Percentiles rank a stretch among this genome's conserved stretches.
Evolutionary conservation across 768 basidiomycete species (phyloP).

Genomic region (Neoboletus brunneissimus): DNA sequence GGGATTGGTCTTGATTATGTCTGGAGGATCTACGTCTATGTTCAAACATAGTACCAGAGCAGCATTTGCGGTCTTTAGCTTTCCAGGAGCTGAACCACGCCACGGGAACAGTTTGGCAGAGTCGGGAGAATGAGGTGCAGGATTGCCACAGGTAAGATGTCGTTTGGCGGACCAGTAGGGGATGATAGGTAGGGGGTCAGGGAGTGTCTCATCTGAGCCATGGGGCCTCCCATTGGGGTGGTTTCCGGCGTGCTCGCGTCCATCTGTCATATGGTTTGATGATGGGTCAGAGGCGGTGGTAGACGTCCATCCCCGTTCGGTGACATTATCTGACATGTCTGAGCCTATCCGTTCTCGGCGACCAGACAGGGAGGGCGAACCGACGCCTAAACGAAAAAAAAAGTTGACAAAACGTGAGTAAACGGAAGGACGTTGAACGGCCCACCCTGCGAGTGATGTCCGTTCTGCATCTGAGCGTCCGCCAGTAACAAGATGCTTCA

Average conservation of each 20-base stretch:
- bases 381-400: constrained; percentile 16
- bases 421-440: background rate
- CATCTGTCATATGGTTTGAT: constrained; percentile 37
- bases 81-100: constrained; percentile 76
- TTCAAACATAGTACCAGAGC: constrained; percentile 91
- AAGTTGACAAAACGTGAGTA: constrained; percentile 4
- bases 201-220: constrained; percentile 45
- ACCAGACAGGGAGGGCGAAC: constrained; percentile 14
- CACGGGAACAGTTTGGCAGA: constrained; percentile 68
- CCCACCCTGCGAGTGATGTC: constrained; percentile 25
- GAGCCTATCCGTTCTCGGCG: constrained; percentile 20
- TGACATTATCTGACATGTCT: constrained; percentile 48
- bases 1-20: constrained; percentile 94
- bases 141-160: constrained; percentile 88
- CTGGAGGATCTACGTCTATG: constrained; percentile 97
- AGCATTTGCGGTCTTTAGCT: constrained; percentile 89
- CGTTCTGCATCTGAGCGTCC: constrained; percentile 30
- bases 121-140: constrained; percentile 65
- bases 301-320: constrained; percentile 50
- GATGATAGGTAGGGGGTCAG: constrained; percentile 55
- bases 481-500: background rate
- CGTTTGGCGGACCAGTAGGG: constrained; percentile 88
- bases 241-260: constrained; percentile 31
- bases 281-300: constrained; percentile 50
- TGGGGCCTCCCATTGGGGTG: constrained; percentile 36